These are phyloP conservation scores for Astrothelium subdiscretum DNA, from an alignment of 495 filamentous ascomycete species.

Conservation along the genomic window DNA sequence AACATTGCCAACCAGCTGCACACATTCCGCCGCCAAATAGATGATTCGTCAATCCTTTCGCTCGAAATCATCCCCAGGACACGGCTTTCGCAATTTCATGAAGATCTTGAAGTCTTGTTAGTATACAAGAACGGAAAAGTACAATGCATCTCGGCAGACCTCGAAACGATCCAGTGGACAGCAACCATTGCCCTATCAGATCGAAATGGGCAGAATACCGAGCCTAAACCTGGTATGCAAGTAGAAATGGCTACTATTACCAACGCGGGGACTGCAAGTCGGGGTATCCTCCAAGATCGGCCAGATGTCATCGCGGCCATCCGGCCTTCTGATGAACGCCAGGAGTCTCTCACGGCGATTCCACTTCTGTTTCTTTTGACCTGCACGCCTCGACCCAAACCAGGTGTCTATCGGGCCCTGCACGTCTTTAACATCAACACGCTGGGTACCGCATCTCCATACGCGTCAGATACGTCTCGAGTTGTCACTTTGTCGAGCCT, in stretches of 20 bases:
- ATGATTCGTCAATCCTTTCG: neutral
- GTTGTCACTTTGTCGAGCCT: neutral
- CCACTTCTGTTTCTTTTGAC: slow-evolving; percentile 12
- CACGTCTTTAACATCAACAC: neutral
- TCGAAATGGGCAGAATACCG: slow-evolving; percentile 25
- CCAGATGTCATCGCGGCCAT: slow-evolving; percentile 31
- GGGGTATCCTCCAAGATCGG: slow-evolving; percentile 35
- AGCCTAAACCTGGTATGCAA: neutral
- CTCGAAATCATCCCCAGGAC: neutral
- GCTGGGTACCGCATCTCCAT: neutral
- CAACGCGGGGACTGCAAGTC: slow-evolving; percentile 29
- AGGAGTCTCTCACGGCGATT: slow-evolving; percentile 12
- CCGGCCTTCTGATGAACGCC: slow-evolving; percentile 8
- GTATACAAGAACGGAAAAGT: slow-evolving; percentile 34
- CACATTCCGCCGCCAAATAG: neutral
- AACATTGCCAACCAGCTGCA: neutral
- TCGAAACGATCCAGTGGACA: slow-evolving; percentile 23
- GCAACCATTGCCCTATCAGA: slow-evolving; percentile 20
- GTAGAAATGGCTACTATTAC: slow-evolving; percentile 32
- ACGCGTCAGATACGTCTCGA: neutral
- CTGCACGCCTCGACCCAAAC: neutral
- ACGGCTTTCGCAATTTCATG: slow-evolving; percentile 14
- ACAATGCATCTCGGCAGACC: slow-evolving; percentile 42
- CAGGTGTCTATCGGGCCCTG: neutral
- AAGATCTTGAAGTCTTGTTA: slow-evolving; percentile 24